Conservation (phyloP, 805 yeast genomes). For the Ogataea zsoltii region DNA sequence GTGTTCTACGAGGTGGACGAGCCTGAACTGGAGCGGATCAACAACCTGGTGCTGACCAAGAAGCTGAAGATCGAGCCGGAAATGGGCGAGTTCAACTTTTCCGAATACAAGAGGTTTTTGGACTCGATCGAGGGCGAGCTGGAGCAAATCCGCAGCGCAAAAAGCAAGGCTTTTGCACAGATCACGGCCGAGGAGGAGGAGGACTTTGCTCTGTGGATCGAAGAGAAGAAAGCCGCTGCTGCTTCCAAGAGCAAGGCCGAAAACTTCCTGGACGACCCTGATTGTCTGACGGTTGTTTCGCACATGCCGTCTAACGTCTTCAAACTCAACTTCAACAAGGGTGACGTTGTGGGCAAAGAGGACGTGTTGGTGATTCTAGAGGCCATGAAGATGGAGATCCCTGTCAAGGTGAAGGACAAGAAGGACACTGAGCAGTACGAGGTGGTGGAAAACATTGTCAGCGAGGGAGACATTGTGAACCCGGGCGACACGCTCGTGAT, state of each 20-base stretch:
- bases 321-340: slow-evolving; percentile 86
- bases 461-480: slow-evolving; percentile 93
- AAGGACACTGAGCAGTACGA: slow-evolving; percentile 71
- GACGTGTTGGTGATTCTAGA: slow-evolving; percentile 87
- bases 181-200: slow-evolving; percentile 72
- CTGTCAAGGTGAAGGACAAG: slow-evolving; percentile 33
- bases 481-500: slow-evolving; percentile 94
- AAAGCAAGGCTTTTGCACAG: slow-evolving; percentile 78
- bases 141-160: slow-evolving; percentile 21
- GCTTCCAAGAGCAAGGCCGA: slow-evolving; percentile 6
- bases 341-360: slow-evolving; percentile 69
- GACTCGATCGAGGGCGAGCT: slow-evolving; percentile 31
- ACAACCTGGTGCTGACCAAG: slow-evolving; percentile 33
- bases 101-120: slow-evolving; percentile 31
- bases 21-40: slow-evolving; percentile 29
- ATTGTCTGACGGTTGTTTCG: slow-evolving; percentile 77
- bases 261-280: slow-evolving; percentile 47
- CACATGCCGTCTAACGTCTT: slow-evolving; percentile 94
- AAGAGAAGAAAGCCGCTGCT: slow-evolving; percentile 46
- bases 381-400: slow-evolving; percentile 97
- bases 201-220: slow-evolving; percentile 47
- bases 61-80: slow-evolving; percentile 30
- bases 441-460: slow-evolving; percentile 68
- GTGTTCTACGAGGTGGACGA: slow-evolving; percentile 44
- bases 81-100: slow-evolving; percentile 35